Base-by-base conservation (phyloP, 1,284 basidiomycete species). In the Phaffia rhodozyma region DNA sequence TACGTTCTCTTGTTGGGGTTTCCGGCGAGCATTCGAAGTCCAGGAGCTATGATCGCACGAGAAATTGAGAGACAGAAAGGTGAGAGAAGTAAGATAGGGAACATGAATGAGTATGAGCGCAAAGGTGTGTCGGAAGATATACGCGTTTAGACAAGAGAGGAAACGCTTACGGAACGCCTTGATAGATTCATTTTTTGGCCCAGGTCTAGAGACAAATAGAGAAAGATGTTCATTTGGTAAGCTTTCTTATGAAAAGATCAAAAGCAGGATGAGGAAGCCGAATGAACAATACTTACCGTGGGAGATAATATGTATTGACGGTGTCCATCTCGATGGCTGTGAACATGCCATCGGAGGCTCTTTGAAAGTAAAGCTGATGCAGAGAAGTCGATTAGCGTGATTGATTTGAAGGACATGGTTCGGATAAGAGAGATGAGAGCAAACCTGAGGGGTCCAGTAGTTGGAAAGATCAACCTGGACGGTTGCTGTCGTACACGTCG, bases 21-120 rank as follows among this genome's bases (percentile, higher is more conserved):
- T 49, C 68, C 68, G 34, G 68, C 66, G 18, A 68, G 25, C 62
- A 68, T 68, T n/a, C 54, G 32, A 0, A 68, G 58, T 13, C 68
- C 66, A n/a, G 57, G 27, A 18, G 66, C 38, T 43, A 16, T 16
- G 38, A 2, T 43, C 38, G n/a, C n/a, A 43, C 7, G 13, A 43
- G 2, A 11, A 43, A 16, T 43, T 43, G 2, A 43, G 2, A 43
- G 38, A 43, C 13, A 16, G 38, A 62, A 38, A 60, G 55, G 27
- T 2, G 18, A 53, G 25, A 27, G 18, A 2, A 32, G 50, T 13
- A 23, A 5, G 13, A 13, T 52, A 13, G 11, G 18, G 2, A 9
- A 53, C 11, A 53, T 9, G 18, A 53, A 27, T 53, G 6, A 27
- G 18, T 2, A 2, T 9, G 5, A 2, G 18, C 30, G 18, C 30